Base-by-base conservation (phyloP, 306 rosid genomes). In the Inga oerstediana region DNA sequence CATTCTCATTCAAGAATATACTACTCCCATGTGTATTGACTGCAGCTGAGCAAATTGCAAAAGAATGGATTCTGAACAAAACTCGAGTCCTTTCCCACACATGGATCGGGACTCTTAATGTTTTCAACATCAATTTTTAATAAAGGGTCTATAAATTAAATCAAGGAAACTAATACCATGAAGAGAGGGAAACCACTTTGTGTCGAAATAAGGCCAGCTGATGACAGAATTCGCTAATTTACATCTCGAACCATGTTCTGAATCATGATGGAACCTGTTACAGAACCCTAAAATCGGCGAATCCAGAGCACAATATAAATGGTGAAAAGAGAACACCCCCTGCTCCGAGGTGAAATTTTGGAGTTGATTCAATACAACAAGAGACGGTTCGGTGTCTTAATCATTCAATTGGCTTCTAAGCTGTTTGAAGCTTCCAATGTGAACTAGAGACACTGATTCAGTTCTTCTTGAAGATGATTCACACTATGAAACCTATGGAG, bases 11-110 rank as follows among this genome's bases (percentile, higher is more conserved):
- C 61, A 59, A 35, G 17, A 64, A 49, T 32, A 67, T 27, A 74
- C 68, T 62, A 74, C 73, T 44, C 66, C 76, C 7, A 83, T 78
- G 68, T 46, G 72, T 65, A n/a, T 77, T 80, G 77, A 45, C 79
- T 85, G 89, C 81, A 79, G 77, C 76, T 35, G 89, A 80, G 82
- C 79, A 90, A 59, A 87, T 83, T 44, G 85, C 61, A 77, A 87
- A 87, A 79, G 76, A 84, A 19, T 80, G 87, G 74, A 68, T 84
- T 74, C 79, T 92, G 74, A 86, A 59, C 82, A 88, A 82, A 83
- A 59, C 20, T 46, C 78, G 76, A 41, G 86, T 35, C 45, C 71
- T 85, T 89, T 54, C 83, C 81, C 79, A 61, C 39, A 68, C 22
- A 43, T 74, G 89, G 78, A 46, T 27, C 51, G 85, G 71, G 72